Evolutionary conservation across 169 alveolate species (phyloP).

Genomic region (Cryptosporidium bovis): DNA sequence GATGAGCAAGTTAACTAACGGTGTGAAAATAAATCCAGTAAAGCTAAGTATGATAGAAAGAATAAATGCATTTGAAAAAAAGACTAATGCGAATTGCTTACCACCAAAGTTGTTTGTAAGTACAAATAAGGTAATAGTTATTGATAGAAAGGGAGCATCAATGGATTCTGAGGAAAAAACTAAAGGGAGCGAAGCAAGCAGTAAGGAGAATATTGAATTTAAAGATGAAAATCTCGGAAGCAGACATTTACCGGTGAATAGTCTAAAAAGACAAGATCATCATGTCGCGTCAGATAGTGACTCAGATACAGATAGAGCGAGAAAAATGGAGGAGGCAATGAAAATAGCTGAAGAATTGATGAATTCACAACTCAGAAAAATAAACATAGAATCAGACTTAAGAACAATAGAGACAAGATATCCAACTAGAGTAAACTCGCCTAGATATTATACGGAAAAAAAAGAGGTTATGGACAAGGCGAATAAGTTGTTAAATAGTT

Average conservation of each 20-base stretch:
- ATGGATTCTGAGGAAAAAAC: too few relatives aligned
- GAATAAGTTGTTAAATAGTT: conserved; percentile 13
- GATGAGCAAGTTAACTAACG: too few relatives aligned
- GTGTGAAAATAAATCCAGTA: conserved; percentile 4
- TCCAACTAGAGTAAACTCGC: conserved; percentile 70
- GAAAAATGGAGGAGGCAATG: conserved; percentile 52
- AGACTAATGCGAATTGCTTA: background rate
- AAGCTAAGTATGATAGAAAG: conserved; percentile 1
- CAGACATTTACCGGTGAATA: background rate
- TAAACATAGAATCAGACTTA: conserved; percentile 27
- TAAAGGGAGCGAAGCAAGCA: conserved; percentile 16
- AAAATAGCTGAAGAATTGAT: conserved; percentile 54
- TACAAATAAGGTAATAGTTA: background rate
- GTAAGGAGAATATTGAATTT: conserved; percentile 42
- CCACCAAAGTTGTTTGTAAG: too few relatives aligned
- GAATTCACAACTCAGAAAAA: conserved; percentile 49
- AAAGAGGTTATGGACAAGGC: conserved; percentile 58
- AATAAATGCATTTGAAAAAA: background rate
- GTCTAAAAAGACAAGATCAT: background rate
- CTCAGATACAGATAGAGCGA: conserved; percentile 64
- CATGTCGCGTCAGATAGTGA: conserved; percentile 40
- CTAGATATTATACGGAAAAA: conserved; percentile 62
- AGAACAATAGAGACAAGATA: conserved; percentile 68
- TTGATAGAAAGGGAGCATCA: background rate
- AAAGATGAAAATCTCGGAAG: conserved; percentile 1